These are phyloP conservation scores for Pichia sp. DNA, from an alignment of 1,139 yeast species.

Conservation along the genomic window DNA sequence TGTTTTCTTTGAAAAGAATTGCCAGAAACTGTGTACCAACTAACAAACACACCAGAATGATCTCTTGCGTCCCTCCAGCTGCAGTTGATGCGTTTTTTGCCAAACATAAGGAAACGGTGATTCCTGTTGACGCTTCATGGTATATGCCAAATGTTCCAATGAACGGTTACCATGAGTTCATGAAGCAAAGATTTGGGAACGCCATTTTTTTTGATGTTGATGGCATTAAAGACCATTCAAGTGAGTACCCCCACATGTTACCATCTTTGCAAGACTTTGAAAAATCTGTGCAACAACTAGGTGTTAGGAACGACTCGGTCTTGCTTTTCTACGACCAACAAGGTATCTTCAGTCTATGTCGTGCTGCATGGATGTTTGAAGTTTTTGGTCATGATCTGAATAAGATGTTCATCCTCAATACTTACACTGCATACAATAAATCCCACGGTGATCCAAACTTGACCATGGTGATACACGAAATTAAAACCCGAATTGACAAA, in stretches of 20 bases:
- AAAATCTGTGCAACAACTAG: constrained; percentile 39
- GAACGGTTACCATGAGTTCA: constrained; percentile 50
- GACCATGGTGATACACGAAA: constrained; percentile 23
- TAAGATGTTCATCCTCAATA: constrained; percentile 59
- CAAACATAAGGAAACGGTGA: constrained; percentile 25
- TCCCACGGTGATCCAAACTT: constrained; percentile 23
- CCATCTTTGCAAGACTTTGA: constrained; percentile 55
- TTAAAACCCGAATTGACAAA: constrained; percentile 16
- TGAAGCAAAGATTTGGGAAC: constrained; percentile 50
- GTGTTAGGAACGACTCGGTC: constrained; percentile 40
- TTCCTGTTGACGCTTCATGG: constrained; percentile 90
- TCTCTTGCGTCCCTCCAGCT: constrained; percentile 16
- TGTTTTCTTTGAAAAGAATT: no score
- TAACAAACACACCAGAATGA: neutral
- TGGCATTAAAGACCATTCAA: constrained; percentile 44
- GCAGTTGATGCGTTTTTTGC: constrained; percentile 11
- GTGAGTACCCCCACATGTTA: constrained; percentile 84
- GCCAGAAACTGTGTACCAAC: no score
- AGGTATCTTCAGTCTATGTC: constrained; percentile 81
- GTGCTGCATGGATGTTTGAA: constrained; percentile 85
- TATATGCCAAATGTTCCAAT: constrained; percentile 70
- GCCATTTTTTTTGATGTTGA: constrained; percentile 82
- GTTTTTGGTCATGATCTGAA: constrained; percentile 61
- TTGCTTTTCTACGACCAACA: constrained; percentile 79
- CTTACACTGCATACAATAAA: constrained; percentile 43